These are phyloP conservation scores for Pseudovirgaria hyperparasitica DNA, from an alignment of 2,329 filamentous ascomycete genomes.

Conservation along the genomic window DNA sequence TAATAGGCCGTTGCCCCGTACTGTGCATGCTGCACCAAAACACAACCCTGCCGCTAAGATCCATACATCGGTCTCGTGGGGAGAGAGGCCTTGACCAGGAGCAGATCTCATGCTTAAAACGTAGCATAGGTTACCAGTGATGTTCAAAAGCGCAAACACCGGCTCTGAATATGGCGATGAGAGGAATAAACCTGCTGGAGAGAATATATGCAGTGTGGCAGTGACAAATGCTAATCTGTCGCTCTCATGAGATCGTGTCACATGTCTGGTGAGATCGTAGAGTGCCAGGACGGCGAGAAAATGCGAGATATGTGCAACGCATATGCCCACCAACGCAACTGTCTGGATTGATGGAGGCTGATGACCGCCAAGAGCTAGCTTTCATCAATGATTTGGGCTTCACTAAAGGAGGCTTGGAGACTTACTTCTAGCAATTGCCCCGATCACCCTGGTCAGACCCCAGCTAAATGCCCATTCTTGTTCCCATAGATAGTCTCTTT, in stretches of 20 bases:
- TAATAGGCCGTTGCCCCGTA: constrained; percentile 78
- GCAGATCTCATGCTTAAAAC: constrained; percentile 28
- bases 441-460: constrained; percentile 35
- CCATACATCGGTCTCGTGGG: too few relatives aligned
- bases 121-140: constrained; percentile 61
- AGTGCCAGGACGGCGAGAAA: constrained; percentile 61
- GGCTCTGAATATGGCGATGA: constrained; percentile 78
- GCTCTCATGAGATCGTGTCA: constrained; percentile 26
- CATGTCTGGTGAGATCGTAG: constrained; percentile 48
- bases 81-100: constrained; percentile 14
- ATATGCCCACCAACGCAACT: constrained; percentile 1
- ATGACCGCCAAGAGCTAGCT: constrained; percentile 3
- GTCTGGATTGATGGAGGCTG: constrained; percentile 3
- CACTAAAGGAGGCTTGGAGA: constrained; percentile 23
- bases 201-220: constrained; percentile 65
- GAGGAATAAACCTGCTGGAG: constrained; percentile 80
- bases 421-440: constrained; percentile 29
- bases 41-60: constrained; percentile 50
- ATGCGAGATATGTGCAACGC: constrained; percentile 42
- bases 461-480: constrained; percentile 78
- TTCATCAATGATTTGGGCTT: constrained; percentile 13
- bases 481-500: constrained; percentile 56
- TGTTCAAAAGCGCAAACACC: constrained; percentile 63
- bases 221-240: constrained; percentile 51
- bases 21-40: constrained; percentile 60